These are phyloP conservation scores for Yarrowia alimentaria DNA, from an alignment of 805 yeast species.

Conservation along the genomic window DNA sequence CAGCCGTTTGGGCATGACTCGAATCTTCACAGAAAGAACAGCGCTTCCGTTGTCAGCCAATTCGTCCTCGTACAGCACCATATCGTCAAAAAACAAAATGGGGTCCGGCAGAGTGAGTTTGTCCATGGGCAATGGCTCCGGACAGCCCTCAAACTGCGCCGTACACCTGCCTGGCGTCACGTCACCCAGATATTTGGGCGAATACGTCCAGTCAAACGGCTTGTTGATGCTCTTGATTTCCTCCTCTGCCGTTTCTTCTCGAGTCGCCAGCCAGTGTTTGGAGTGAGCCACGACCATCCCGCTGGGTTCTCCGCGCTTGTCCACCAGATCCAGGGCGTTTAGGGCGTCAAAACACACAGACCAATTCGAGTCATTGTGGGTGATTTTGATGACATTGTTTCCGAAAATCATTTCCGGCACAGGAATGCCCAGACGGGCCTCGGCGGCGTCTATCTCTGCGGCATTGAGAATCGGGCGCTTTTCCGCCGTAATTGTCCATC, in stretches of 20 bases:
- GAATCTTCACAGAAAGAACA: constrained; percentile 67
- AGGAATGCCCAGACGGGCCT: constrained; percentile 64
- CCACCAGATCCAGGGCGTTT: constrained; percentile 67
- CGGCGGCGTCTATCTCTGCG: constrained; percentile 67
- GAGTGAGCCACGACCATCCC: constrained; percentile 75
- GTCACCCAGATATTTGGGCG: constrained; percentile 70
- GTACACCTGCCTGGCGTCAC: constrained; percentile 33
- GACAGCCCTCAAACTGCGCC: constrained; percentile 38
- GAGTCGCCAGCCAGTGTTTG: constrained; percentile 64
- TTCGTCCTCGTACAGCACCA: constrained; percentile 89
- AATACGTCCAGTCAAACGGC: constrained; percentile 96
- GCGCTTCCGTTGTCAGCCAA: constrained; percentile 94
- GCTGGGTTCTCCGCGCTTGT: constrained; percentile 50
- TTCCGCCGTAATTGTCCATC: constrained; percentile 73
- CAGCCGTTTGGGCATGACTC: constrained; percentile 85
- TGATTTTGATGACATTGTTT: constrained; percentile 61
- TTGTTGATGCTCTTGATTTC: constrained; percentile 61
- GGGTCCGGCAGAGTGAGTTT: constrained; percentile 75
- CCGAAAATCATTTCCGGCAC: constrained; percentile 98
- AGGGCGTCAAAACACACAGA: constrained; percentile 66
- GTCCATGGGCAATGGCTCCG: constrained; percentile 60
- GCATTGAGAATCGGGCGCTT: constrained; percentile 77
- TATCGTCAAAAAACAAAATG: constrained; percentile 83
- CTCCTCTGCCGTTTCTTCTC: constrained; percentile 40
- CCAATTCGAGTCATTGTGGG: constrained; percentile 45